A percentile compares a stretch with the other conserved stretches of the same genome.
Conservation (phyloP, 2,329 filamentous ascomycete species). For the Nakataea oryzae region DNA sequence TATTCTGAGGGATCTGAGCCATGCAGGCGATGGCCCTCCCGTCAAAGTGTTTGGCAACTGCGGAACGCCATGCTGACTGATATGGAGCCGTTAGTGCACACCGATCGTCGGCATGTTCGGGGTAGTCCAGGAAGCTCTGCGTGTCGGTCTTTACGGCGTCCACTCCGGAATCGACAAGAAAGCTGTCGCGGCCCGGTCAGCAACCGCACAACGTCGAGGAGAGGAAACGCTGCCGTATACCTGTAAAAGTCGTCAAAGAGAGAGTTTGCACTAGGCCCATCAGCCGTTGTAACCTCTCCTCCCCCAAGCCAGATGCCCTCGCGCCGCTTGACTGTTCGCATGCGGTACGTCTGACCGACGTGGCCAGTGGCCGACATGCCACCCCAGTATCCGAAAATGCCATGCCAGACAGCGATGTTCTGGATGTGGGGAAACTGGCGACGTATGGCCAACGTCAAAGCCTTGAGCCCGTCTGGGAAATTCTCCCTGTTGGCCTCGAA, state of each 20-base stretch:
- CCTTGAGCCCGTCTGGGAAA: slow-evolving; percentile 72
- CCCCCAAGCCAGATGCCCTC: slow-evolving; percentile 39
- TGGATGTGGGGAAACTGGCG: slow-evolving; percentile 60
- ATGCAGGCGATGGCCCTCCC: slow-evolving; percentile 83
- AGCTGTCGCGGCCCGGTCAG: slow-evolving; percentile 25
- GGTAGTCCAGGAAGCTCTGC: slow-evolving; percentile 78
- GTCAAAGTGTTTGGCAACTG: slow-evolving; percentile 67
- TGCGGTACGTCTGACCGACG: slow-evolving; percentile 71
- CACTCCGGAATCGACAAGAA: slow-evolving; percentile 63
- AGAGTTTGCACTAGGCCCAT: slow-evolving; percentile 58
- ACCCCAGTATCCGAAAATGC: slow-evolving; percentile 81
- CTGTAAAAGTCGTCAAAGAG: slow-evolving; percentile 88
- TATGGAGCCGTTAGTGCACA: slow-evolving; percentile 63
- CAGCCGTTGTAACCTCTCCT: slow-evolving; percentile 62
- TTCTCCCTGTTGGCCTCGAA: slow-evolving; percentile 76
- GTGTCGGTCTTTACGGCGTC: slow-evolving; percentile 88
- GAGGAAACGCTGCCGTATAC: not conserved
- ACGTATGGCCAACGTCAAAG: slow-evolving; percentile 59
- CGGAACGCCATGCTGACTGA: slow-evolving; percentile 76
- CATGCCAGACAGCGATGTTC: slow-evolving; percentile 91
- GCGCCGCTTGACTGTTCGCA: slow-evolving; percentile 44
- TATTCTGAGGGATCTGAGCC: slow-evolving; percentile 76
- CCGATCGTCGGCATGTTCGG: slow-evolving; percentile 59
- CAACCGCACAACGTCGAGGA: not conserved
- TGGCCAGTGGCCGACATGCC: slow-evolving; percentile 67